Evolutionary conservation across 2,329 filamentous ascomycete species (phyloP), one percentile per base, ranked within the genome.

Genomic region (Venturia effusa): DNA sequence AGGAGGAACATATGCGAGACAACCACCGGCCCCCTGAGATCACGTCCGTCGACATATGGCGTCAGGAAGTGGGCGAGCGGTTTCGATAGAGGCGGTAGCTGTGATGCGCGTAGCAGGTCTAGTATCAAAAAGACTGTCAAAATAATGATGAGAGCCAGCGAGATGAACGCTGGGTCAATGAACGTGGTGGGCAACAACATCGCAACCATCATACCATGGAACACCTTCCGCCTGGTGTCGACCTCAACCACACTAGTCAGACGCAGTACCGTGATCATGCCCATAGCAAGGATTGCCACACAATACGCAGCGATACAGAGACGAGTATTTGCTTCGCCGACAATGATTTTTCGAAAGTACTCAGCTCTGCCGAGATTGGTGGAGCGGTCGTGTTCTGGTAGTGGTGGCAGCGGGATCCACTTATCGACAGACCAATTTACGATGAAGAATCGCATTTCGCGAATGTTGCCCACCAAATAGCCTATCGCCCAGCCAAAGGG

Each of bases 201-300:
- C 64, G 86, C 86, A 8, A 97, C 93, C 89, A 97, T 97, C 83
- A 93, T 96, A 69, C 95, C 95, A 74, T 99, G 94, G 74, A 99
- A 99, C 30, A 97, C 90, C 75, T 99, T 99, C 61, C 94, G 86
- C 61, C 94, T 85, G 1, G 94, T 99, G 76, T 99, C 94, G 59
- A 99, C 93, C 75, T 97, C 92, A 68, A 89, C 92, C 61, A 90
- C 79, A 3, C 85, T 80, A 48, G 88, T 89, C 43, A 96, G 82
- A 51, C 82, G 84, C 62, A 94, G 84, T 8, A 97, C 90, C 4
- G 89, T 80, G 11, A 85, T 77, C 41, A 97, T 81, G 0, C 93
- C 94, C 1, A 85, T 72, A 19, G 83, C 72, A 19, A 97, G 82
- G 63, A 95, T 84, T 4, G 75, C 68, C 0, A 87, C 68, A 80